Evolutionary conservation across 1,139 yeast genomes (phyloP).

Genomic region (Sugiyamaella grinbergsii): DNA sequence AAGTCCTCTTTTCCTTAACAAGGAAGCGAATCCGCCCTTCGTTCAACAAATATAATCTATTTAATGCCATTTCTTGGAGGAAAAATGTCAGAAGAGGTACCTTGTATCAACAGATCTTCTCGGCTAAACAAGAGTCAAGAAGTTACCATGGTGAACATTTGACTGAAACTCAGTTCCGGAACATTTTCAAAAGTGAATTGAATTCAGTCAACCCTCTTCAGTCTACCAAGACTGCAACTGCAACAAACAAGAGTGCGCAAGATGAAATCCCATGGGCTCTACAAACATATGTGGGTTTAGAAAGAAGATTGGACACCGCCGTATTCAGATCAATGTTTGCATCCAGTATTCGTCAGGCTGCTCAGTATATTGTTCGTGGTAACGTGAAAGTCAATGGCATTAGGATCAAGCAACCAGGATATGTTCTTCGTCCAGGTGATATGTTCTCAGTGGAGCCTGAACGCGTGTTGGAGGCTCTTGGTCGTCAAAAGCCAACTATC

Average conservation of each 20-base stretch:
- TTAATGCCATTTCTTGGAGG: conserved; percentile 60
- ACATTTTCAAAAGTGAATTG: conserved; percentile 68
- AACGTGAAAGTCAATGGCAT: conserved; percentile 84
- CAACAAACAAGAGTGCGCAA: conserved; percentile 39
- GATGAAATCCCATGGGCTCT: conserved; percentile 65
- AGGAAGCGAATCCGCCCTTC: conserved; percentile 74
- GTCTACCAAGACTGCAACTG: conserved; percentile 28
- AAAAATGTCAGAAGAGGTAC: conserved; percentile 61
- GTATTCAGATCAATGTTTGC: conserved; percentile 92
- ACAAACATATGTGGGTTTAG: conserved; percentile 87
- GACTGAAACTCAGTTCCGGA: conserved; percentile 80
- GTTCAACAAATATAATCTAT: conserved; percentile 88
- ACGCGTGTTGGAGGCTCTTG: conserved; percentile 81
- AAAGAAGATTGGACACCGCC: conserved; percentile 86
- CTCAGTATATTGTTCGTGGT: conserved; percentile 82
- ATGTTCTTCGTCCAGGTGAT: conserved; percentile 79
- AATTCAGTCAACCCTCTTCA: conserved; percentile 75
- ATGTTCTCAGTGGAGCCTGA: conserved; percentile 83
- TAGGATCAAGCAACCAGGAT: conserved; percentile 75
- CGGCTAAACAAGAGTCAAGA: conserved; percentile 87
- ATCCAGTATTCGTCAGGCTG: conserved; percentile 89
- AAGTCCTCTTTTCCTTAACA: conserved; percentile 34
- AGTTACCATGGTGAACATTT: conserved; percentile 95
- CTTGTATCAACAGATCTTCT: conserved; percentile 88
- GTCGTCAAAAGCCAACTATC: conserved; percentile 76